Evolutionary conservation across 108 stramenopile species (phyloP).

Genomic region (Bacterosira constricta): DNA sequence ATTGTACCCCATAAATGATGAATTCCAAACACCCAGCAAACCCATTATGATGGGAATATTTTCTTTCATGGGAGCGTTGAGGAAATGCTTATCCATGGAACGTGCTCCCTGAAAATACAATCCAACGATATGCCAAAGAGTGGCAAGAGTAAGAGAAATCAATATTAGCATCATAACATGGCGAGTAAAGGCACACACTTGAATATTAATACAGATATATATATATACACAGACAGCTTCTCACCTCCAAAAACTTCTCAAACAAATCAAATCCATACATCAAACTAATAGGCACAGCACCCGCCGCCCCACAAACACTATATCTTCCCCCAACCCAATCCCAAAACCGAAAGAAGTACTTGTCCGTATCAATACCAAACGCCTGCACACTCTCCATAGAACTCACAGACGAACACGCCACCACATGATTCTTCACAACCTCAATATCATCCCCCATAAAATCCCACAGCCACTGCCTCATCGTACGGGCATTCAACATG

Average conservation of each 20-base stretch:
- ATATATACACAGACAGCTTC: neutral
- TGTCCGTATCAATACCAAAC: constrained; percentile 91
- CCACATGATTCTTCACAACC: constrained; percentile 94
- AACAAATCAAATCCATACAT: constrained; percentile 92
- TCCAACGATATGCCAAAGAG: neutral
- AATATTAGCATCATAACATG: too few species aligned
- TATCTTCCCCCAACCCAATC: constrained; percentile 98
- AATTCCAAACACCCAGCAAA: constrained; percentile 98
- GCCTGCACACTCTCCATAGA: constrained; percentile 75
- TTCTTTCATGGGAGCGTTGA: constrained; percentile 83
- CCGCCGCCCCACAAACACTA: constrained; percentile 93
- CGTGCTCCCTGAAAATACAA: constrained; percentile 79
- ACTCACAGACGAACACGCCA: constrained; percentile 88
- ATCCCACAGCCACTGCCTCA: constrained; percentile 97
- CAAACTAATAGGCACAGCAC: constrained; percentile 92
- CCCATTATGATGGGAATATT: constrained; percentile 99
- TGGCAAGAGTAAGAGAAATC: neutral
- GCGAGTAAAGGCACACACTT: too few species aligned
- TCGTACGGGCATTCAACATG: constrained; percentile 98
- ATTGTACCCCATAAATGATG: constrained; percentile 93
- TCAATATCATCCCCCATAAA: constrained; percentile 92
- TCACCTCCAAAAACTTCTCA: constrained; percentile 90
- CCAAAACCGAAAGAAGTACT: constrained; percentile 94
- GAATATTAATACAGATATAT: too few species aligned
- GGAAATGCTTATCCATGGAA: constrained; percentile 97